Conservation (phyloP, 495 filamentous ascomycete genomes). For the Xylaria bambusicola region DNA sequence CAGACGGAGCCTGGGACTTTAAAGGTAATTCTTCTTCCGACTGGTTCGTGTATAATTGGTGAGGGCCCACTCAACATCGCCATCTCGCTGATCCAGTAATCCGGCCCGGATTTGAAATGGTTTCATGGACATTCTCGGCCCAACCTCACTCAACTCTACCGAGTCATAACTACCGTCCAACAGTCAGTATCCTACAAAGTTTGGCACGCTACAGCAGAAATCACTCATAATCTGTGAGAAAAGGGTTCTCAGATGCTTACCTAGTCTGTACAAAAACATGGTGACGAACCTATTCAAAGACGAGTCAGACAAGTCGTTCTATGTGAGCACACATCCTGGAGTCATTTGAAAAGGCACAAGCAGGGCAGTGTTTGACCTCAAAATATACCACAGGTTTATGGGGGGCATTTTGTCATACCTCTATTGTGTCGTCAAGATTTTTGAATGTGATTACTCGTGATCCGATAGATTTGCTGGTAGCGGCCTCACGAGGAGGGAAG, state of each 20-base stretch:
- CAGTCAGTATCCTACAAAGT: too few species aligned
- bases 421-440: slow-evolving; percentile 92
- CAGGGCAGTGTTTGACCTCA: too few species aligned
- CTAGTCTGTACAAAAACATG: slow-evolving; percentile 49
- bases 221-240: slow-evolving; percentile 80
- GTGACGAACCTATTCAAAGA: slow-evolving; percentile 36
- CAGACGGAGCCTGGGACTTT: slow-evolving; percentile 24
- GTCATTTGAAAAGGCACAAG: too few species aligned
- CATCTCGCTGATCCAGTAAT: slow-evolving; percentile 92
- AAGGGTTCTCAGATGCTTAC: slow-evolving; percentile 48
- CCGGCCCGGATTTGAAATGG: slow-evolving; percentile 91
- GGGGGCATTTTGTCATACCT: too few species aligned
- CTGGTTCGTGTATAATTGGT: slow-evolving; percentile 93
- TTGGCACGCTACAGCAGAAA: slow-evolving; percentile 28
- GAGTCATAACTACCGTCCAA: slow-evolving; percentile 58
- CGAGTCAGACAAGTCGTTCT: too few species aligned
- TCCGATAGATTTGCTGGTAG: slow-evolving; percentile 63
- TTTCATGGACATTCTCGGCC: slow-evolving; percentile 94
- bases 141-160: slow-evolving; percentile 93
- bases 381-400: too few species aligned
- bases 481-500: slow-evolving; percentile 84
- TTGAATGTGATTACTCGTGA: slow-evolving; percentile 91
- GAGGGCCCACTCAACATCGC: slow-evolving; percentile 94
- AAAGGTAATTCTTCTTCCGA: slow-evolving; percentile 91
- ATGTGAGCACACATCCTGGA: too few species aligned